Conservation (phyloP, 108 stramenopile genomes). For the Nitzschia palea region DNA sequence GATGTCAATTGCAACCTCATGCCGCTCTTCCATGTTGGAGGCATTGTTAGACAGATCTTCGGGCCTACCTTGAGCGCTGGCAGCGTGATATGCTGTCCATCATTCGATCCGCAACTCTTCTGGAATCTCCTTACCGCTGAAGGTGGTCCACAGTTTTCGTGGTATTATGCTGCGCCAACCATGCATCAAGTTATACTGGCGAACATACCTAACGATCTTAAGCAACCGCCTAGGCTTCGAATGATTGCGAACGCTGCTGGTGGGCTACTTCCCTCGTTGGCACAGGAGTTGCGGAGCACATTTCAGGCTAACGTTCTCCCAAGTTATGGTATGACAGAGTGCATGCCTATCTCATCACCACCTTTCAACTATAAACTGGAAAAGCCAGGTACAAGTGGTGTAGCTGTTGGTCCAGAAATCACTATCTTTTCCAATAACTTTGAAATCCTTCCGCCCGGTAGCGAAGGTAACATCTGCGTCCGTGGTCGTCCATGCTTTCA, state of each 20-base stretch:
- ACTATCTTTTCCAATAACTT: conserved; percentile 43
- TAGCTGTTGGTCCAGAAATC: conserved; percentile 61
- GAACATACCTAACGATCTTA: conserved; percentile 13
- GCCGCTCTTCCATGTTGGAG: conserved; percentile 76
- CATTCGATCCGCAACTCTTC: conserved; percentile 52
- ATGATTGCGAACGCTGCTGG: conserved; percentile 80
- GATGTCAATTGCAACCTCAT: conserved; percentile 78
- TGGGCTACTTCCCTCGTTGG: conserved; percentile 54
- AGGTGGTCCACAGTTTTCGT: conserved; percentile 35
- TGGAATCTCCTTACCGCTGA: conserved; percentile 42
- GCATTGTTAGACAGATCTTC: conserved; percentile 56
- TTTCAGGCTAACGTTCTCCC: conserved; percentile 58
- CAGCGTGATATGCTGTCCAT: conserved; percentile 61
- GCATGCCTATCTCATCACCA: conserved; percentile 73
- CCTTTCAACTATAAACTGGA: conserved; percentile 55
- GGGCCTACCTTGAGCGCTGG: conserved; percentile 57
- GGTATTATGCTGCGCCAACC: conserved; percentile 80
- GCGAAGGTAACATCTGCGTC: conserved; percentile 57
- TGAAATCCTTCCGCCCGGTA: conserved; percentile 30
- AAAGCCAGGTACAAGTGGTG: conserved; percentile 57
- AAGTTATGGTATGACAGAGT: conserved; percentile 77
- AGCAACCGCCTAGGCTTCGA: conserved; percentile 21
- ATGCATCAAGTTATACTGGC: conserved; percentile 71
- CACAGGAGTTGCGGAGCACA: conserved; percentile 37
- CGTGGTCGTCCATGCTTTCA: conserved; percentile 53